These are phyloP conservation scores for Arxiozyma heterogenica DNA, from an alignment of 1,139 yeast species.

Conservation along the genomic window DNA sequence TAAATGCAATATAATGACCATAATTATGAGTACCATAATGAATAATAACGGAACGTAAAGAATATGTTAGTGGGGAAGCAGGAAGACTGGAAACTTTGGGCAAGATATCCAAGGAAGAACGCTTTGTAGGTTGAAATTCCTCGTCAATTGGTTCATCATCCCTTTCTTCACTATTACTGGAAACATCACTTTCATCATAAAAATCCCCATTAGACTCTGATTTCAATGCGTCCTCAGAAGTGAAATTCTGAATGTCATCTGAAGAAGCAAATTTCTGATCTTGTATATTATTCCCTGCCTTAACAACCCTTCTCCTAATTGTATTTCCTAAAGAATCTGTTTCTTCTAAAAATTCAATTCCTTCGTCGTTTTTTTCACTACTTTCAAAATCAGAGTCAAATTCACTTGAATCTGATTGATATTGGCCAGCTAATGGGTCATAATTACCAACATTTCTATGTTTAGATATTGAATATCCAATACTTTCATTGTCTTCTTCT, in stretches of 20 bases:
- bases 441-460: slow-evolving; percentile 18
- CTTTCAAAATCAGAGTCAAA: slow-evolving; percentile 11
- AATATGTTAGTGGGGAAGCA: slow-evolving; percentile 44
- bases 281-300: slow-evolving; percentile 8
- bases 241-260: slow-evolving; percentile 2
- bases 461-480: slow-evolving; percentile 10
- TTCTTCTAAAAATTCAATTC: slow-evolving; percentile 21
- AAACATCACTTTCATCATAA: slow-evolving; percentile 7
- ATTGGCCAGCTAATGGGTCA: slow-evolving; percentile 26
- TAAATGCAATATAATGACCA: slow-evolving; percentile 86
- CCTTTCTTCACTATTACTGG: slow-evolving; percentile 6
- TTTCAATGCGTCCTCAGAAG: slow-evolving; percentile 5
- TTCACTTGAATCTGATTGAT: slow-evolving; percentile 5
- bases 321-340: slow-evolving; percentile 27
- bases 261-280: slow-evolving; percentile 10
- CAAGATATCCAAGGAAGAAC: slow-evolving; percentile 7
- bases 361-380: slow-evolving; percentile 14
- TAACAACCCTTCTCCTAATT: slow-evolving; percentile 13
- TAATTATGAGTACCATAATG: slow-evolving; percentile 93
- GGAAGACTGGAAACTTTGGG: slow-evolving; percentile 23
- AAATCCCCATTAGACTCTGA: slow-evolving; percentile 6
- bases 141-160: slow-evolving; percentile 9
- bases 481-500: slow-evolving; percentile 26
- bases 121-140: slow-evolving; percentile 6
- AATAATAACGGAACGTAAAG: slow-evolving; percentile 73